Conservation (phyloP, 148 eudicot species). For the Spergularia marina region DNA sequence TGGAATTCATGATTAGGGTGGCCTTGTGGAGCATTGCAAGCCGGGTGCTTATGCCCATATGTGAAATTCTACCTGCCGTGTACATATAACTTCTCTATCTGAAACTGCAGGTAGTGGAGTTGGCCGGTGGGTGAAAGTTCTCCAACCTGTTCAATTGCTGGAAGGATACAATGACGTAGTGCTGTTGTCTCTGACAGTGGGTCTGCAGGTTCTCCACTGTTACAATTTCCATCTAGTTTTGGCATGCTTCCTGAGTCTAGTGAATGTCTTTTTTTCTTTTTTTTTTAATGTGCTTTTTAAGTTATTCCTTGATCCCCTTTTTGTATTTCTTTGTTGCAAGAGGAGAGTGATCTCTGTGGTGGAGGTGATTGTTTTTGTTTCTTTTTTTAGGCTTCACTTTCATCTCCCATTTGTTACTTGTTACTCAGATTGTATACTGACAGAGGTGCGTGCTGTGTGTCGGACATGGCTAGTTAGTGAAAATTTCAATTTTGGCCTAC, state of each 20-base stretch:
- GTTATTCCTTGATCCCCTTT: neutral
- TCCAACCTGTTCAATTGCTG: constrained; percentile 58
- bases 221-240: neutral
- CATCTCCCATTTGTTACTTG: neutral
- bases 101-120: constrained; percentile 63
- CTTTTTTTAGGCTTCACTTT: neutral
- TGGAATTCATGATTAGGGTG: neutral
- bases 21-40: neutral
- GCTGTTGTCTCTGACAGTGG: constrained; percentile 78
- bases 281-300: neutral
- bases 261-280: neutral
- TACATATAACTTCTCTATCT: constrained; percentile 13
- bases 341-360: neutral
- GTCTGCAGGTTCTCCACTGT: constrained; percentile 71
- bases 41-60: neutral
- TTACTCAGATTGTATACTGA: neutral
- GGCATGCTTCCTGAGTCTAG: neutral
- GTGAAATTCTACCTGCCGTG: neutral
- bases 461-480: no score
- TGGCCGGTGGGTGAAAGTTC: constrained; percentile 76
- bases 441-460: neutral
- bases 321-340: neutral
- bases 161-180: constrained; percentile 78
- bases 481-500: no score
- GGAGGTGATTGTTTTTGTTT: neutral